These are phyloP conservation scores for Heterobasidion irregulare DNA, from an alignment of 1,284 basidiomycete species.

Conservation along the genomic window DNA sequence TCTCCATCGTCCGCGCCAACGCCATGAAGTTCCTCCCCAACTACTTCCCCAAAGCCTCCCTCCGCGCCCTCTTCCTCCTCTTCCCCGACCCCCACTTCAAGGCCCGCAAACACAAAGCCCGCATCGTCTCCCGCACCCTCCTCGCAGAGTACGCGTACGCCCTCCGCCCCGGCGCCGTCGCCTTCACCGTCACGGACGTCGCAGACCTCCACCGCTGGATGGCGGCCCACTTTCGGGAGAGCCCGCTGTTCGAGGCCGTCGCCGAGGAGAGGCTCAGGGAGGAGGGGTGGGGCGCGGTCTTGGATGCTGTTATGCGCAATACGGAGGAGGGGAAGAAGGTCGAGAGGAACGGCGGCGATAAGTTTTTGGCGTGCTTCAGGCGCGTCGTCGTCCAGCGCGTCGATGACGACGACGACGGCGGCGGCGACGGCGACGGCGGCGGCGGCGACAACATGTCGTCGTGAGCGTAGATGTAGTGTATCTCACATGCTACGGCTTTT, in stretches of 20 bases:
- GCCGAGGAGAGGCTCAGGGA: constrained; percentile 67
- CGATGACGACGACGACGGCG: not conserved
- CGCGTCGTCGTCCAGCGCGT: constrained; percentile 36
- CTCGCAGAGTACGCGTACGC: constrained; percentile 94
- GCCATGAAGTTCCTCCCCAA: constrained; percentile 99
- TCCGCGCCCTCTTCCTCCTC: constrained; percentile 93
- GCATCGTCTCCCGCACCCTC: constrained; percentile 93
- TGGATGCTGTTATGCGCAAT: constrained; percentile 76
- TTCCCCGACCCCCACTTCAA: constrained; percentile 99
- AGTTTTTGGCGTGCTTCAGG: constrained; percentile 83
- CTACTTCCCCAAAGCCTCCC: constrained; percentile 87
- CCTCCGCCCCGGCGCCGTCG: constrained; percentile 83
- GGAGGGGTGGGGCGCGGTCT: constrained; percentile 63
- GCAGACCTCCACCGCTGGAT: constrained; percentile 95
- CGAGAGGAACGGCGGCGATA: constrained; percentile 83
- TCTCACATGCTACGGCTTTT: too few relatives aligned
- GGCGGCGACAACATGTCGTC: too few relatives aligned
- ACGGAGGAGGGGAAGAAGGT: constrained; percentile 99
- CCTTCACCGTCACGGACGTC: constrained; percentile 99
- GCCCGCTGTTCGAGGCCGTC: constrained; percentile 83
- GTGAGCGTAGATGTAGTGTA: not conserved
- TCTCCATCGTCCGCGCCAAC: constrained; percentile 93
- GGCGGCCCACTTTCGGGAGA: constrained; percentile 77
- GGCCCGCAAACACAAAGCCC: constrained; percentile 94
- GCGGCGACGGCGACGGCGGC: not conserved